Evolutionary conservation across 768 basidiomycete genomes (phyloP), one percentile per base, ranked within the genome.

Genomic region (Rhizopogon vinicolor): DNA sequence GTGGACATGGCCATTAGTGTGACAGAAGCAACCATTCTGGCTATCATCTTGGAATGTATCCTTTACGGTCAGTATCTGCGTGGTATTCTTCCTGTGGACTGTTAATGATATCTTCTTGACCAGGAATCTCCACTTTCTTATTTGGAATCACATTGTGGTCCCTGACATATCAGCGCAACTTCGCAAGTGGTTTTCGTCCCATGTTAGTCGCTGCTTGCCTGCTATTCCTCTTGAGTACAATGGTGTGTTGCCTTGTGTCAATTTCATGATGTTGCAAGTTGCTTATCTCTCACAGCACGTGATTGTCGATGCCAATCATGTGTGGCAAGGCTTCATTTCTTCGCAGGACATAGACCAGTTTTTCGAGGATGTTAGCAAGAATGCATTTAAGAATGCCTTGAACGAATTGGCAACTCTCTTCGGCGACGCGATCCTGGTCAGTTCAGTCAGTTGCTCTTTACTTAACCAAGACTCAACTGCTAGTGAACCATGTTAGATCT

Each of bases 371-470:
- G 28, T 45, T 14, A 44, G 41, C 16, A 29, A 44, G 31, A 43
- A 44, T 25, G 43, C 52, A 9, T 46, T 59, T n/a, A 57, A 55
- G 28, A 63, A 58, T 52, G 46, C 56, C 14, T 9, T 57, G 3
- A 61, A 58, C 45, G 31, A 25, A 6, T 6, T 52, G 22, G 55
- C 61, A 40, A 61, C 58, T 9, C 35, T 61, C 7, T 42, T 63
- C 1, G 60, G 58, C 14, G 62, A 63, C 29, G 53, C 41, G 31
- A 52, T 63, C 43, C 51, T 63, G 45, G 62, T 61, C 16, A 46
- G 53, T 22, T 25, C n/a, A 46, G 19, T 31, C 35, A 25, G 1
- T 31, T 33, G 44, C 52, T 33, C 8, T 44, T 33, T 39, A 1
- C n/a, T 41, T 5, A 7, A 39, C 5, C 33, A 41, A 39, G 19